These are phyloP conservation scores for Discostella stelligera DNA, from an alignment of 352 stramenopile species.

Conservation along the genomic window DNA sequence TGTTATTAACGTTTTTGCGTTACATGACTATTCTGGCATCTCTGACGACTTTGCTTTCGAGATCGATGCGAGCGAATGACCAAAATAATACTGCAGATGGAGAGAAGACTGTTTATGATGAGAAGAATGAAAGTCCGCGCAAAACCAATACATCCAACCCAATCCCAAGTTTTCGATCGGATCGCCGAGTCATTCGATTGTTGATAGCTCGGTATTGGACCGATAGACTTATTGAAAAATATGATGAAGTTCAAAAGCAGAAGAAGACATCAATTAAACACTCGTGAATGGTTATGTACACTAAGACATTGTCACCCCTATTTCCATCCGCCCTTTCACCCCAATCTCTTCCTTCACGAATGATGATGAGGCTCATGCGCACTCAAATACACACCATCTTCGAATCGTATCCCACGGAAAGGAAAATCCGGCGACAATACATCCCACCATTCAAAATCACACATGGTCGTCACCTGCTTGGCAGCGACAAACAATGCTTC, in stretches of 20 bases:
- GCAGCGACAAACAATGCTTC: conserved; percentile 63
- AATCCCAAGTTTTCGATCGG: conserved; percentile 66
- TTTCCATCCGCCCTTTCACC: neutral
- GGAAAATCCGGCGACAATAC: conserved; percentile 75
- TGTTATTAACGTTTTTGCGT: conserved; percentile 49
- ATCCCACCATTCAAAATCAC: conserved; percentile 80
- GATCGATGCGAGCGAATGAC: conserved; percentile 28
- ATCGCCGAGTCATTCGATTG: conserved; percentile 73
- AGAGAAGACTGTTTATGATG: conserved; percentile 21
- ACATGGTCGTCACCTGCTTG: conserved; percentile 62
- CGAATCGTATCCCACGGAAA: conserved; percentile 74
- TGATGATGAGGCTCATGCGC: conserved; percentile 81
- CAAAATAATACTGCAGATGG: conserved; percentile 15
- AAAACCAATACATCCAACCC: neutral
- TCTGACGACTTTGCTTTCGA: conserved; percentile 57
- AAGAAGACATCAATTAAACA: neutral
- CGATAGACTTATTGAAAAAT: conserved; percentile 70
- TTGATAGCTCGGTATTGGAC: conserved; percentile 80
- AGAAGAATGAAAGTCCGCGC: conserved; percentile 20
- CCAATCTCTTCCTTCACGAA: conserved; percentile 31
- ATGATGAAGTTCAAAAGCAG: conserved; percentile 31
- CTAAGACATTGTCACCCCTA: neutral
- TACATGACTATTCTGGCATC: conserved; percentile 61
- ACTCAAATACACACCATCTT: conserved; percentile 73
- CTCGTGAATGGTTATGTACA: neutral